Evolutionary conservation across 2,329 filamentous ascomycete species (phyloP).

Genomic region (Escovopsis sp.): DNA sequence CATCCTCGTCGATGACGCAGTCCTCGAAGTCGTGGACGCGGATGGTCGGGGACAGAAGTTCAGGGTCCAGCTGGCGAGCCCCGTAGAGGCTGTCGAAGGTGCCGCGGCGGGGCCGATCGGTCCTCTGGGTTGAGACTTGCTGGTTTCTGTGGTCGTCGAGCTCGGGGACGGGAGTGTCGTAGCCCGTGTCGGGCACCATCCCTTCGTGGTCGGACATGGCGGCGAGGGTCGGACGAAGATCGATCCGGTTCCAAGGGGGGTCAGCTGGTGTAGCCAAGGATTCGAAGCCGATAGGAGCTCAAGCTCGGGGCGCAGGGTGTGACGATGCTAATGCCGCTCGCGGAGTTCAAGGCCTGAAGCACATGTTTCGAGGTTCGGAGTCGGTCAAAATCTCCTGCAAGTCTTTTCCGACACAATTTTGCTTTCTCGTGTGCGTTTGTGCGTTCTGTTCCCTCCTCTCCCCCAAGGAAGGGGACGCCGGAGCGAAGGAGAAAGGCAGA

Average conservation of each 20-base stretch:
- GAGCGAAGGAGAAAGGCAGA: too few species aligned
- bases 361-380: conserved; percentile 11
- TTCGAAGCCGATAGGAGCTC: neutral
- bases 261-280: conserved; percentile 4
- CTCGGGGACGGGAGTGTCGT: conserved; percentile 60
- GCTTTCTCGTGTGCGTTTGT: too few species aligned
- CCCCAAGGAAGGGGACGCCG: too few species aligned
- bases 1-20: conserved; percentile 62
- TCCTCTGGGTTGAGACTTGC: conserved; percentile 41
- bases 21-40: conserved; percentile 71
- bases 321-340: conserved; percentile 6
- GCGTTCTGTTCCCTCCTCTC: too few species aligned
- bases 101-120: conserved; percentile 48
- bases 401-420: too few species aligned
- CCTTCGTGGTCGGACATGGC: conserved; percentile 56
- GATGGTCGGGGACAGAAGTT: conserved; percentile 21
- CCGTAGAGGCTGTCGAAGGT: conserved; percentile 59
- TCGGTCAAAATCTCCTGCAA: too few species aligned
- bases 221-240: conserved; percentile 12
- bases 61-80: conserved; percentile 28
- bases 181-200: conserved; percentile 42
- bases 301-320: conserved; percentile 2
- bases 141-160: conserved; percentile 78
- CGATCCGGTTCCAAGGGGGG: neutral
- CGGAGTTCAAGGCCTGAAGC: conserved; percentile 17